Evolutionary conservation across 2,329 filamentous ascomycete genomes (phyloP).

Genomic region (Colletotrichum abscissum): DNA sequence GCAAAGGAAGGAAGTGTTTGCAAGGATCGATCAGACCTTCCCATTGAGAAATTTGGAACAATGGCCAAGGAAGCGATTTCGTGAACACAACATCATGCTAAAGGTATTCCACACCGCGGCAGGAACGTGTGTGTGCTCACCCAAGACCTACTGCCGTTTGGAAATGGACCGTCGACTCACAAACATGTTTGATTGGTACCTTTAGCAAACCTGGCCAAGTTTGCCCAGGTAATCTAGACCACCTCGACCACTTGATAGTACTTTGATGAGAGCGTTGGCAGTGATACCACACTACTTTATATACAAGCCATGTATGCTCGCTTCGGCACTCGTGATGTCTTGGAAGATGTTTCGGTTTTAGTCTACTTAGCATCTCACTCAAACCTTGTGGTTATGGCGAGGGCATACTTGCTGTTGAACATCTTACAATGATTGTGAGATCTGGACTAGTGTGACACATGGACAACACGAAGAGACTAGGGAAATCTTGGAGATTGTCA

Average conservation of each 20-base stretch:
- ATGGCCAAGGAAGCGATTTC: no score
- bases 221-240: background rate
- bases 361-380: no score
- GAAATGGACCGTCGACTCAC: background rate
- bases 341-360: no score
- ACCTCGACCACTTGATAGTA: background rate
- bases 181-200: background rate
- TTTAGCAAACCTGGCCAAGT: background rate
- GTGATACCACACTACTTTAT: background rate
- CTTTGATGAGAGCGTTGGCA: background rate
- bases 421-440: no score
- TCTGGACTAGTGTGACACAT: background rate
- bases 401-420: no score
- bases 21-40: no score
- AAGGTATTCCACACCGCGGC: no score
- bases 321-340: background rate
- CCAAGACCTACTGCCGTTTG: background rate
- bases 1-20: no score
- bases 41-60: no score
- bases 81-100: no score
- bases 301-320: background rate
- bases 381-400: no score
- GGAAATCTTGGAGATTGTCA: background rate
- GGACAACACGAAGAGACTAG: background rate
- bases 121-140: background rate